Conservation (phyloP, 148 eudicot genomes). For the Arctostaphylos glauca region DNA sequence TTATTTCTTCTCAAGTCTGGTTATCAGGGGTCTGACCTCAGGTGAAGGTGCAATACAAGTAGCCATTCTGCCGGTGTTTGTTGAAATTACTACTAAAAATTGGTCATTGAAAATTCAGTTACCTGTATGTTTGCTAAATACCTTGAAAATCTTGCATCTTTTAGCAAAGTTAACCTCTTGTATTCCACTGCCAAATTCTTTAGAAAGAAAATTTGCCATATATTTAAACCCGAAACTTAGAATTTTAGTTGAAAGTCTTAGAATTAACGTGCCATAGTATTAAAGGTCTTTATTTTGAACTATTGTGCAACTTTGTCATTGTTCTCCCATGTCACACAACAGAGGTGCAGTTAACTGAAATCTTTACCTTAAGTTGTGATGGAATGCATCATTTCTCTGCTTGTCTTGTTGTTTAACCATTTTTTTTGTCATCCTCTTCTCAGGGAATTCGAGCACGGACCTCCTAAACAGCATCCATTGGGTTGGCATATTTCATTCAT, state of each 20-base stretch:
- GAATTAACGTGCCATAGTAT: not conserved
- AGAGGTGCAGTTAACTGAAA: not conserved
- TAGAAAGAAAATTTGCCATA: not conserved
- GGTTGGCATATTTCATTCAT: slow-evolving; percentile 91
- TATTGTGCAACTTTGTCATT: not conserved
- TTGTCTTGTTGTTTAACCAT: not conserved
- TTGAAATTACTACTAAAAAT: not conserved
- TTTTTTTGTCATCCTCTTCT: slow-evolving; percentile 14
- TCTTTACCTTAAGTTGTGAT: too few relatives aligned
- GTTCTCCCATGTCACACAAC: not conserved
- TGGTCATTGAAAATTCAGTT: not conserved
- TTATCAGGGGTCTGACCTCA: not conserved
- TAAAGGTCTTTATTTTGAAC: not conserved
- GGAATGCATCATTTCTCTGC: slow-evolving; percentile 2
- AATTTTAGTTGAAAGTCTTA: not conserved
- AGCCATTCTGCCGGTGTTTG: not conserved
- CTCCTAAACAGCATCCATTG: slow-evolving; percentile 58
- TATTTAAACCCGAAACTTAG: not conserved
- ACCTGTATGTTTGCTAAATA: not conserved
- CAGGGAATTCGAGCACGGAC: slow-evolving; percentile 68
- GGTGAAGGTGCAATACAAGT: not conserved
- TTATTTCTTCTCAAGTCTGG: not conserved
- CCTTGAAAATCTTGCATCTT: not conserved
- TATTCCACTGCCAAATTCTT: not conserved
- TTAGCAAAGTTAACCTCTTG: not conserved